A percentile compares a stretch with the other conserved stretches of the same genome.
These are phyloP conservation scores for Zea luxurians DNA, from an alignment of 176 grass and related monocot genomes.

Conservation along the genomic window DNA sequence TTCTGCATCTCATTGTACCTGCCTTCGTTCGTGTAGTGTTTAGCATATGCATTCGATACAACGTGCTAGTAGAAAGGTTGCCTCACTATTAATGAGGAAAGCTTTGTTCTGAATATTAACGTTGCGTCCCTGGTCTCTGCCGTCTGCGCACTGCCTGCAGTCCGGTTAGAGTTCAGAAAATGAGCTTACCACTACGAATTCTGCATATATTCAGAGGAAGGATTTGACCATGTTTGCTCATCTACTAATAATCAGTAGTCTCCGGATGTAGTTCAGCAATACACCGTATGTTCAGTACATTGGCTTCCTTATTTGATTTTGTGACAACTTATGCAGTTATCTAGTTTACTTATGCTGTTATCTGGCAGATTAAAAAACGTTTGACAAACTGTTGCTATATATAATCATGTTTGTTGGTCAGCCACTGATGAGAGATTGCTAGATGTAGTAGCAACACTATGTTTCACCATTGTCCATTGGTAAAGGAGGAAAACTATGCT, in stretches of 20 bases:
- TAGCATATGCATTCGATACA: background rate
- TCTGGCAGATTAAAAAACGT: background rate
- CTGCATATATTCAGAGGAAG: background rate
- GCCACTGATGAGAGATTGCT: background rate
- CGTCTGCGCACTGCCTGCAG: background rate
- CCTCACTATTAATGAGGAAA: background rate
- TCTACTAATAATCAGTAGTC: background rate
- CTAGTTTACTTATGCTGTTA: background rate
- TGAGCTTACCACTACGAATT: background rate
- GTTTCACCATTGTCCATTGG: background rate
- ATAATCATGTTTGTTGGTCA: slow-evolving; percentile 4
- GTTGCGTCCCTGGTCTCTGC: background rate
- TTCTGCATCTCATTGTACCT: background rate
- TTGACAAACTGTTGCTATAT: background rate
- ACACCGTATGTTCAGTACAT: background rate
- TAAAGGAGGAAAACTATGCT: background rate
- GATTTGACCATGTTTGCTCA: background rate
- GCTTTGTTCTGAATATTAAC: slow-evolving; percentile 6
- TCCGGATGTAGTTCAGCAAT: background rate
- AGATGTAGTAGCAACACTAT: background rate
- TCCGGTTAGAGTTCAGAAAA: background rate
- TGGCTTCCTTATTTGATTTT: background rate
- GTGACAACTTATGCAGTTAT: slow-evolving; percentile 9
- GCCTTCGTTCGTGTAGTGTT: background rate
- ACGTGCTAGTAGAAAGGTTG: background rate